A percentile compares a stretch with the other conserved stretches of the same genome.
Evolutionary conservation across 2,329 filamentous ascomycete species (phyloP).

Genomic region (Berkeleyomyces rouxiae): DNA sequence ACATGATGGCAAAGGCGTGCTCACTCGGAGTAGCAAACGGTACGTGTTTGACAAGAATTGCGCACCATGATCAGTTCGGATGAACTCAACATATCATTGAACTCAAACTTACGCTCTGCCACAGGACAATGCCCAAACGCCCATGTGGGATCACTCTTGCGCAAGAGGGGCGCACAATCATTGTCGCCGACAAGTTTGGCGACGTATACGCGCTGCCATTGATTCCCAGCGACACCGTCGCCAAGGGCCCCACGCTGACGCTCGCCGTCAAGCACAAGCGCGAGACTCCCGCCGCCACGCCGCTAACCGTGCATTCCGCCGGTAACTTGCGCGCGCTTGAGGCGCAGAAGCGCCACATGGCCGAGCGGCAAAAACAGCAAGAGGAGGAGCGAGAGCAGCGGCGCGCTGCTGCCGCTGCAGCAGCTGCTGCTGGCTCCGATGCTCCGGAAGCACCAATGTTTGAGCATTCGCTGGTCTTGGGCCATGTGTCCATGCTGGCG

Average conservation of each 20-base stretch:
- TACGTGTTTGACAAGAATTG: slow-evolving; percentile 21
- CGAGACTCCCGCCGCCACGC: slow-evolving; percentile 36
- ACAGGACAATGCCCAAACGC: slow-evolving; percentile 72
- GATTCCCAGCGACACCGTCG: slow-evolving; percentile 22
- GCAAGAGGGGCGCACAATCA: slow-evolving; percentile 51
- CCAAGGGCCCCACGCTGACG: slow-evolving; percentile 15
- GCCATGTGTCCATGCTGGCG: slow-evolving; percentile 91
- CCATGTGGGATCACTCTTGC: slow-evolving; percentile 61
- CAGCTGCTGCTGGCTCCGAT: slow-evolving; percentile 10
- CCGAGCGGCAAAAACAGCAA: slow-evolving; percentile 18
- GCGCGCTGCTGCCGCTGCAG: slow-evolving; percentile 13
- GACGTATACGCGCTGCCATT: slow-evolving; percentile 85
- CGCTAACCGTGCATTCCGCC: slow-evolving; percentile 45
- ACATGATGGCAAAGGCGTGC: slow-evolving; percentile 40
- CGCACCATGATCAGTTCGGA: not conserved
- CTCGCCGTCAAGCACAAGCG: slow-evolving; percentile 19
- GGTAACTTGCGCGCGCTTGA: slow-evolving; percentile 44
- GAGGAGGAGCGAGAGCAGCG: slow-evolving; percentile 18
- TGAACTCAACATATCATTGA: not conserved
- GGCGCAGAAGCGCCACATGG: slow-evolving; percentile 36
- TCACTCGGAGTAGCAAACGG: slow-evolving; percentile 59
- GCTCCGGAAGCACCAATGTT: slow-evolving; percentile 35
- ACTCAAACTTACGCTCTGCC: slow-evolving; percentile 17
- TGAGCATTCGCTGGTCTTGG: slow-evolving; percentile 63
- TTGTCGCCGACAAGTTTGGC: slow-evolving; percentile 88